Evolutionary conservation across 768 basidiomycete species (phyloP), one percentile per base, ranked within the genome.

Genomic region (Cytidiella melzeri): DNA sequence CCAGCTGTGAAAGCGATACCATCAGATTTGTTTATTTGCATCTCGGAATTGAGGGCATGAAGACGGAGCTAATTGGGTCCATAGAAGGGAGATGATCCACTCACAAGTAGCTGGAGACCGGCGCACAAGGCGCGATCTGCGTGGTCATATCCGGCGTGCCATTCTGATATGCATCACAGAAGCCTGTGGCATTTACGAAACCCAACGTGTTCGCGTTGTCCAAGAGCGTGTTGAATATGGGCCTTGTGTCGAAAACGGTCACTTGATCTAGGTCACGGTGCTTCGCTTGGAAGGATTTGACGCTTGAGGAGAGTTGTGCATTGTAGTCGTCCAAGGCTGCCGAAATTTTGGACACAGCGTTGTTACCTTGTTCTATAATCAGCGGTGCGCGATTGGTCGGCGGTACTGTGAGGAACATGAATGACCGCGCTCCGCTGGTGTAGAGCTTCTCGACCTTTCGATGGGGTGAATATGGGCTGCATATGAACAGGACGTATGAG

Each of bases 91-190:
- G 47, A 34, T 10, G 23, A 18, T 30, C 15, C 12, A 69, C 79
- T 68, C 58, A 81, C 81, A 84, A 83, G 60, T 83, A 83, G 41
- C 69, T 81, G 18, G 77, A 79, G 24, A 79, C 81, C 2, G 81
- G 82, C 12, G 79, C 80, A 59, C 79, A 84, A 2, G 75, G 74
- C 5, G 70, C 61, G 11, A 74, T 69, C 63, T 83, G 78, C 34
- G 79, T 80, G n/a, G 74, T 77, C 39, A 46, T 53, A 7, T 69
- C 63, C 4, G 76, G 70, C 0, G 79, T 80, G 9, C 81, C 81
- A 55, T 77, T 79, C 60, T 77, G 64, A 60, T 84, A 84, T 2
- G 74, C 77, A 23, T 70, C 69, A 57, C 80, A 81, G 50, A 66
- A 84, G 3, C 81, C 81, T 1, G 80, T 83, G 1, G 67, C 55